Conservation (phyloP, 2,329 filamentous ascomycete species). For the Microthyrium microscopicum region DNA sequence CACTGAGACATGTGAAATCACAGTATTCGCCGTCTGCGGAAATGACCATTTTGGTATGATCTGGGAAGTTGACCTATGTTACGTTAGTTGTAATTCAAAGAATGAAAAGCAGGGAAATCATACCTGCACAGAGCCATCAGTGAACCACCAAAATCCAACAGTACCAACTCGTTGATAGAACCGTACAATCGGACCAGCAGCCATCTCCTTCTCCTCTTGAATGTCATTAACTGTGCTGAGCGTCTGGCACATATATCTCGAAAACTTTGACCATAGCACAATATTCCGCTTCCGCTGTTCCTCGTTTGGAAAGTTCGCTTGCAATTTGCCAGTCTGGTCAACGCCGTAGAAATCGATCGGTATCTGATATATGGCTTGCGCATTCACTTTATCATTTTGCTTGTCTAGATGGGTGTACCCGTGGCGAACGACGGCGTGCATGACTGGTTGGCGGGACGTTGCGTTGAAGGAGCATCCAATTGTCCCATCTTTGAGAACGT, state of each 20-base stretch:
- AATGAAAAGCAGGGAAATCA: slow-evolving; percentile 10
- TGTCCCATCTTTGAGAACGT: slow-evolving; percentile 67
- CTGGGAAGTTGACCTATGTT: slow-evolving; percentile 66
- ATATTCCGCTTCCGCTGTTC: slow-evolving; percentile 39
- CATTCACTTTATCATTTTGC: slow-evolving; percentile 36
- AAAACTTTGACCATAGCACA: slow-evolving; percentile 51
- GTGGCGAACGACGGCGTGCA: slow-evolving; percentile 53
- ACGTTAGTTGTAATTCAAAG: slow-evolving; percentile 12
- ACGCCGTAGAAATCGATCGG: slow-evolving; percentile 46
- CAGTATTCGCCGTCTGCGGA: slow-evolving; percentile 59
- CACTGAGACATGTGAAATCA: slow-evolving; percentile 60
- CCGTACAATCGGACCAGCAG: no score
- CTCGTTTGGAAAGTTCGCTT: slow-evolving; percentile 50
- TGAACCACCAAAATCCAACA: slow-evolving; percentile 68
- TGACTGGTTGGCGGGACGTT: slow-evolving; percentile 39
- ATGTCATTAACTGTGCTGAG: slow-evolving; percentile 25
- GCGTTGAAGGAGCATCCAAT: slow-evolving; percentile 48
- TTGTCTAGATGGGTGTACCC: slow-evolving; percentile 55
- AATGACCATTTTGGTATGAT: slow-evolving; percentile 72
- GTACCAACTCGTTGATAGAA: slow-evolving; percentile 72
- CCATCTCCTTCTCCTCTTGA: slow-evolving; percentile 5
- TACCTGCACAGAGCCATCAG: slow-evolving; percentile 63
- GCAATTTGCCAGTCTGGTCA: background rate
- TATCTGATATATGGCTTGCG: slow-evolving; percentile 20
- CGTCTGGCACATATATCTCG: slow-evolving; percentile 45